Conservation (phyloP, 1,284 basidiomycete species). For the Pyrrhoderma noxium region DNA sequence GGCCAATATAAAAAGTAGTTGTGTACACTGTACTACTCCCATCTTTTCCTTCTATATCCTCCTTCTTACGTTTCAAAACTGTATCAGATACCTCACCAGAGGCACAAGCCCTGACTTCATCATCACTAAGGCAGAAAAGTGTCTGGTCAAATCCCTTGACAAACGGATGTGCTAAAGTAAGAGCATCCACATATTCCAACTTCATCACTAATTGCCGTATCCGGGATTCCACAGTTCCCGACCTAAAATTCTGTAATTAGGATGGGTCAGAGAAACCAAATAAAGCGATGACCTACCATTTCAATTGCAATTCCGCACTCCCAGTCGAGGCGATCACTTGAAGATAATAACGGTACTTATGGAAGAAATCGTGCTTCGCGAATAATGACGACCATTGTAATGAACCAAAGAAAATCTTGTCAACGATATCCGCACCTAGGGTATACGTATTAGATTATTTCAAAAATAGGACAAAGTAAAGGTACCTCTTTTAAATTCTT, state of each 20-base stretch:
- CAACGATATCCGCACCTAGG: conserved; percentile 85
- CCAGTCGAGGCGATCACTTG: conserved; percentile 93
- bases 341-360: conserved; percentile 96
- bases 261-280: conserved; percentile 2
- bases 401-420: conserved; percentile 81
- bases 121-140: conserved; percentile 76
- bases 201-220: conserved; percentile 96
- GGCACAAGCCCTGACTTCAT: conserved; percentile 86
- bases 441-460: conserved; percentile 1
- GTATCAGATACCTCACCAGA: conserved; percentile 78
- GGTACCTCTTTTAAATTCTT: conserved; percentile 89
- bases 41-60: conserved; percentile 75
- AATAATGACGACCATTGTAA: conserved; percentile 92
- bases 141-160: conserved; percentile 90
- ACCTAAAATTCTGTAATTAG: conserved; percentile 39
- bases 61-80: conserved; percentile 66
- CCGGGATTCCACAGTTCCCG: conserved; percentile 95
- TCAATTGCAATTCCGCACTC: conserved; percentile 80
- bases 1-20: conserved; percentile 95
- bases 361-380: conserved; percentile 93
- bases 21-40: conserved; percentile 79
- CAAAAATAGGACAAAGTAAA: conserved; percentile 8
- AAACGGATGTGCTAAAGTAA: conserved; percentile 91
- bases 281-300: conserved; percentile 62
- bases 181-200: conserved; percentile 89